phyloP scores from a whole-genome alignment of 192 early-diverging fungal genomes.

The Coemansia sp. region DNA sequence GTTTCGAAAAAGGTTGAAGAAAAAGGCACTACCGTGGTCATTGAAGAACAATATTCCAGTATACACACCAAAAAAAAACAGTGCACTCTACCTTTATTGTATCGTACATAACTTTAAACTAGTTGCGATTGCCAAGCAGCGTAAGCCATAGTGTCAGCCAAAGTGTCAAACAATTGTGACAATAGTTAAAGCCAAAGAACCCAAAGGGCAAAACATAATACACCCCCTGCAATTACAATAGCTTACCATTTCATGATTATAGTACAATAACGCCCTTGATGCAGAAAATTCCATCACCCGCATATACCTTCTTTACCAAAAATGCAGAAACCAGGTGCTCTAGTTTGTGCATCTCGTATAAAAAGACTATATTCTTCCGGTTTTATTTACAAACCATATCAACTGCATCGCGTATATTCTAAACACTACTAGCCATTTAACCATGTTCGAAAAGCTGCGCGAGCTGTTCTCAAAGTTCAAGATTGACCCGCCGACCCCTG shows the following conservation, averaged over 20 bases:
- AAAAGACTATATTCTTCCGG: neutral
- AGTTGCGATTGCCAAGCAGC: neutral
- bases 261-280: neutral
- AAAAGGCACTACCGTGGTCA: neutral
- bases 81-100: too few species aligned
- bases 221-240: neutral
- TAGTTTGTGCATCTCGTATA: neutral
- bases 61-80: too few species aligned
- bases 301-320: neutral
- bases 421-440: neutral
- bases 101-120: neutral
- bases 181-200: neutral
- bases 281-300: neutral
- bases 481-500: slow-evolving; percentile 18
- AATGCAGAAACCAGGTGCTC: neutral
- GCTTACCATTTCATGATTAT: neutral
- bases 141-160: neutral
- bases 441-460: slow-evolving; percentile 28
- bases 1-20: neutral
- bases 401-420: slow-evolving; percentile 1
- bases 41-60: neutral
- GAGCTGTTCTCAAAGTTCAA: slow-evolving; percentile 17
- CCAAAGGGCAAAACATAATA: neutral
- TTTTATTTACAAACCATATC: slow-evolving; percentile 1
- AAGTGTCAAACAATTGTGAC: neutral